Percentiles rank a stretch among this genome's conserved stretches.
Evolutionary conservation across 805 yeast genomes (phyloP).

Genomic region (Peterozyma xylosa): DNA sequence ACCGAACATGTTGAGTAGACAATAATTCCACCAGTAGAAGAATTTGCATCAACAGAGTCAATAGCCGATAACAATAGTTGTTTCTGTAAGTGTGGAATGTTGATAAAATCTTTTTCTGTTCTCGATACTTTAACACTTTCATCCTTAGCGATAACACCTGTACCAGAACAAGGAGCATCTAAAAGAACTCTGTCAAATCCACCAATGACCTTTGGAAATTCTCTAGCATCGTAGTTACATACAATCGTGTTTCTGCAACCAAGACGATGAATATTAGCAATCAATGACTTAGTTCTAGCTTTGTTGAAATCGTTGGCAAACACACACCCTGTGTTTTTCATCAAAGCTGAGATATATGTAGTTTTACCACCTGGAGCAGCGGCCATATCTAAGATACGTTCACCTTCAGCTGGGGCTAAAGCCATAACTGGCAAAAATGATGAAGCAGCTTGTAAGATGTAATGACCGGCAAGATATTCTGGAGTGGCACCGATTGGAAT

Average conservation of each 20-base stretch:
- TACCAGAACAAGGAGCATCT: slow-evolving; percentile 99
- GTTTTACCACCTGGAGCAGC: slow-evolving; percentile 99
- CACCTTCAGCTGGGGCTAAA: slow-evolving; percentile 92
- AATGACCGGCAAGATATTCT: slow-evolving; percentile 96
- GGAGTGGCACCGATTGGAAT: slow-evolving; percentile 99
- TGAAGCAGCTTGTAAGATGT: slow-evolving; percentile 96
- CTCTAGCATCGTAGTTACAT: slow-evolving; percentile 96
- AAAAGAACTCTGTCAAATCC: slow-evolving; percentile 92
- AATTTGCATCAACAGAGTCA: slow-evolving; percentile 92
- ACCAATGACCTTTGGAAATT: slow-evolving; percentile 96
- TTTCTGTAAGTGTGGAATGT: slow-evolving; percentile 94
- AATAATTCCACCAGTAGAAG: slow-evolving; percentile 86
- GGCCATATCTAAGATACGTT: slow-evolving; percentile 96
- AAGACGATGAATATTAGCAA: slow-evolving; percentile 94
- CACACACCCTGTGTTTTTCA: slow-evolving; percentile 97
- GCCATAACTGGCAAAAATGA: slow-evolving; percentile 98
- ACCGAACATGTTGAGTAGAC: slow-evolving; percentile 98
- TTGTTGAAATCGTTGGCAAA: slow-evolving; percentile 97
- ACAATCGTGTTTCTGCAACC: slow-evolving; percentile 97
- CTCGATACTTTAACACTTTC: slow-evolving; percentile 88
- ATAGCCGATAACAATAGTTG: slow-evolving; percentile 91
- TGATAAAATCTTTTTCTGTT: slow-evolving; percentile 93
- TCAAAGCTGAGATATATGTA: slow-evolving; percentile 87
- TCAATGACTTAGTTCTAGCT: slow-evolving; percentile 90
- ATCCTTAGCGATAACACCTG: slow-evolving; percentile 98